Base-by-base conservation (phyloP, 495 filamentous ascomycete species). In the Talaromyces wortmannii region DNA sequence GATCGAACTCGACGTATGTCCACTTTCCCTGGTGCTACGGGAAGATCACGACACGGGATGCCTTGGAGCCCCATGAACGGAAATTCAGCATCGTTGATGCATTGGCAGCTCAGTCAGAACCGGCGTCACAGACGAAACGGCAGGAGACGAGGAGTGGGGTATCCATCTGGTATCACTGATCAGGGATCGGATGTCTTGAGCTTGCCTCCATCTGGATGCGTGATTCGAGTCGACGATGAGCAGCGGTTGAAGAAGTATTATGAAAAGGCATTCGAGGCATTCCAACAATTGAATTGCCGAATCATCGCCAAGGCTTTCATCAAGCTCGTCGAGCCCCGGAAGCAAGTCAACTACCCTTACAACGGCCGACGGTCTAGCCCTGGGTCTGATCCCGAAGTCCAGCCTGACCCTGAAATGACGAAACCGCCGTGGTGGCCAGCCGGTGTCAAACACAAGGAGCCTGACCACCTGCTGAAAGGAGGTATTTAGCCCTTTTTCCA, bases 351-450 rank as follows among this genome's bases (percentile, higher is more conserved):
- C 43, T 80, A 86, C 58, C 88, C 88, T 1, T 95, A 95, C 64
- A 90, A 86, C 42, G 75, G 79, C 30, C 75, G 82, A 8, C 74
- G 82, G 48, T 64, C 71, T 13, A 63, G 72, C 8, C 67, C 71
- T 45, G 61, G 62, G 8, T 64, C 68, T 18, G 67, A 73, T 48
- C 70, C 72, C 0, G 74, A 77, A 49, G 45, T 23, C 4, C 63
- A 61, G 6, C 64, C 68, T 13, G 67, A 75, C 52, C 72, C 74
- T 0, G 74, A 77, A 53, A 55, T 64, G 45, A 77, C 74, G 5
- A 77, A 75, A 42, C 90, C 90, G 6, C 77, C 74, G 16, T 95
- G 90, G 90, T 95, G 90, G 90, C 90, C 90, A 0, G 72, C 73
- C 18, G 71, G 74, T 12, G 79, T 82, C 8, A 73, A 77, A 6